Evolutionary conservation across 2,329 filamentous ascomycete genomes (phyloP).

Genomic region (Calonectria montana): DNA sequence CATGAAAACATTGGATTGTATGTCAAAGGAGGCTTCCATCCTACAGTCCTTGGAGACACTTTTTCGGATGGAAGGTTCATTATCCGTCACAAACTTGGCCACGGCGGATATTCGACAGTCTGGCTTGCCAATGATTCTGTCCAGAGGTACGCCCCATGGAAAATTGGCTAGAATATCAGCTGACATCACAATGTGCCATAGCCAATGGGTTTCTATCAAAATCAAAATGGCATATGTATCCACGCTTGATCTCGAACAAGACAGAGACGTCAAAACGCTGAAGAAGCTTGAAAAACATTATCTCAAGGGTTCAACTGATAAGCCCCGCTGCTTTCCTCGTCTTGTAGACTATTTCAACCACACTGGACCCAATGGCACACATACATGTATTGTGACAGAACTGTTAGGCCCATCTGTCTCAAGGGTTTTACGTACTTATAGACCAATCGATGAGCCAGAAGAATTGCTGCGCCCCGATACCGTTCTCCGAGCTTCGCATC

Average conservation of each 20-base stretch:
- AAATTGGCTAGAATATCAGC: too few relatives aligned
- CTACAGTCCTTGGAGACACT: slow-evolving; percentile 10
- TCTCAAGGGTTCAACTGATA: background rate
- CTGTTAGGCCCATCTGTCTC: slow-evolving; percentile 16
- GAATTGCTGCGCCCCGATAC: slow-evolving; percentile 15
- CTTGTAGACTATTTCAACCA: slow-evolving; percentile 18
- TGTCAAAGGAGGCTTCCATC: slow-evolving; percentile 10
- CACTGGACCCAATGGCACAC: slow-evolving; percentile 19
- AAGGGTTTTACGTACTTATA: background rate
- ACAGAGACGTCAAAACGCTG: slow-evolving; percentile 1
- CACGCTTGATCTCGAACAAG: slow-evolving; percentile 3
- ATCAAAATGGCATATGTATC: slow-evolving; percentile 20
- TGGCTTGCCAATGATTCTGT: slow-evolving; percentile 19
- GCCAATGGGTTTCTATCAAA: slow-evolving; percentile 21
- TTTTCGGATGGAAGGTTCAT: slow-evolving; percentile 14
- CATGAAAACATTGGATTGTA: background rate
- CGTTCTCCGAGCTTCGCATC: slow-evolving; percentile 11
- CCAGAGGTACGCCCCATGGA: background rate
- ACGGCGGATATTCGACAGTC: slow-evolving; percentile 18
- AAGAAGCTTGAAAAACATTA: background rate
- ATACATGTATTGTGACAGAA: slow-evolving; percentile 25
- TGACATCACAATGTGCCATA: background rate
- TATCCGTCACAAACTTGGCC: slow-evolving; percentile 9
- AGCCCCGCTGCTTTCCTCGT: background rate
- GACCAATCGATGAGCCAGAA: background rate